Percentiles rank a stretch among this genome's conserved stretches.
phyloP scores from a whole-genome alignment of 257 asterid genomes.

The Scutellaria galericulata region DNA sequence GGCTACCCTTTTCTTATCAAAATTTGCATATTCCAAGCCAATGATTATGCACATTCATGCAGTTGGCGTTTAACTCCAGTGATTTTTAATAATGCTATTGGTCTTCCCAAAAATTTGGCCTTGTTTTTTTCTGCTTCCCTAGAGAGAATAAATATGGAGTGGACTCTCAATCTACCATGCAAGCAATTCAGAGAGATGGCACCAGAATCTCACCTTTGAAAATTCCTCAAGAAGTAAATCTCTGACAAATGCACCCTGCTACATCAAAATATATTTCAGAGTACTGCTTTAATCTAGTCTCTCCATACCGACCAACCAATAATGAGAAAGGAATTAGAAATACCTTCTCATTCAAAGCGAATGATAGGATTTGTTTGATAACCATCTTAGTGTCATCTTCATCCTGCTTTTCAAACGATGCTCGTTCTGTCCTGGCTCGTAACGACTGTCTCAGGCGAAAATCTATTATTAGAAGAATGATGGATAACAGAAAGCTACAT shows the following conservation, averaged over 20 bases:
- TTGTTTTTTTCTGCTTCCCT: slow-evolving; percentile 24
- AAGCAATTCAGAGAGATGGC: slow-evolving; percentile 15
- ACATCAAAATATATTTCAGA: slow-evolving; percentile 26
- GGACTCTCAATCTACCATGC: slow-evolving; percentile 6
- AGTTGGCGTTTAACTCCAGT: not conserved
- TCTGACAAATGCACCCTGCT: slow-evolving; percentile 86
- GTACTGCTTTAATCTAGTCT: slow-evolving; percentile 7
- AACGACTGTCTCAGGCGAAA: slow-evolving; percentile 60
- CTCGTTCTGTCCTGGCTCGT: slow-evolving; percentile 81
- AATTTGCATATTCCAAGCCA: not conserved
- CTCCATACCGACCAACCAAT: slow-evolving; percentile 13
- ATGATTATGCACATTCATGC: slow-evolving; percentile 7
- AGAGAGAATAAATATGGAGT: slow-evolving; percentile 13
- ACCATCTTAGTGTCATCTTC: slow-evolving; percentile 58
- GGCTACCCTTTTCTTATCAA: not conserved
- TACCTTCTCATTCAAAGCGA: slow-evolving; percentile 85
- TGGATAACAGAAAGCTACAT: too few relatives aligned
- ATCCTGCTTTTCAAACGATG: slow-evolving; percentile 49
- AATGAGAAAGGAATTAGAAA: slow-evolving; percentile 21
- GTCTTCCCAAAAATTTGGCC: not conserved
- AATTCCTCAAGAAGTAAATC: slow-evolving; percentile 82
- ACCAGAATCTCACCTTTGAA: slow-evolving; percentile 64
- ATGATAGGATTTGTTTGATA: slow-evolving; percentile 69
- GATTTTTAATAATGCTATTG: slow-evolving; percentile 9
- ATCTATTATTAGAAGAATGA: slow-evolving; percentile 34